Percentiles rank a stretch among this genome's conserved stretches.
Evolutionary conservation across 2,329 filamentous ascomycete genomes (phyloP).

Genomic region (Fusarium sp.): DNA sequence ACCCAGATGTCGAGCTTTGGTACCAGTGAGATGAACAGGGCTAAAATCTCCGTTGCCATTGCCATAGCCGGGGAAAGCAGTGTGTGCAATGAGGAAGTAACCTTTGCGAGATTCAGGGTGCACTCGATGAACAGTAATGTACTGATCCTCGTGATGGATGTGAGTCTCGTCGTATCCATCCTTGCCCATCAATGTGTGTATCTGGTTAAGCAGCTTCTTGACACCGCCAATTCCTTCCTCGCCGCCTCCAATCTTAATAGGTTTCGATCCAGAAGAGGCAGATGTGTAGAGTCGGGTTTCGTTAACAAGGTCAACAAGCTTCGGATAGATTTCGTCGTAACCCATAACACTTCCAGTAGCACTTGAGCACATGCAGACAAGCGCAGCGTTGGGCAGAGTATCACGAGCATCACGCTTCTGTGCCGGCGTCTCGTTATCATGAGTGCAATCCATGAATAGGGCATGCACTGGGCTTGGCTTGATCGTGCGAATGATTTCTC

Average conservation of each 20-base stretch:
- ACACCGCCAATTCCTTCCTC: constrained; percentile 88
- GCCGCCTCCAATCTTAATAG: constrained; percentile 75
- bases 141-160: constrained; percentile 95
- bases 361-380: constrained; percentile 96
- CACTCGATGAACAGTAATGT: constrained; percentile 94
- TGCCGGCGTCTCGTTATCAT: constrained; percentile 96
- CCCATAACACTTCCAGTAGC: constrained; percentile 97
- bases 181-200: constrained; percentile 95
- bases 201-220: constrained; percentile 93
- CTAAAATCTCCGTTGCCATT: constrained; percentile 85
- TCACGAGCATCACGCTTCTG: constrained; percentile 96
- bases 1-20: constrained; percentile 85
- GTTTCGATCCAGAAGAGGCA: constrained; percentile 71
- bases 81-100: constrained; percentile 95
- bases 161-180: constrained; percentile 96
- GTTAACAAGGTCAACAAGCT: constrained; percentile 90
- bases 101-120: constrained; percentile 93
- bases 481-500: constrained; percentile 82
- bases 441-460: constrained; percentile 98
- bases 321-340: constrained; percentile 96
- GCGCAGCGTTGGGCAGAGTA: constrained; percentile 91
- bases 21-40: constrained; percentile 84
- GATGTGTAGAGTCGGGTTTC: constrained; percentile 89
- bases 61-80: constrained; percentile 91
- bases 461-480: constrained; percentile 91